These are phyloP conservation scores for Trichosanthes truncata DNA, from an alignment of 306 rosid genomes.

Conservation along the genomic window DNA sequence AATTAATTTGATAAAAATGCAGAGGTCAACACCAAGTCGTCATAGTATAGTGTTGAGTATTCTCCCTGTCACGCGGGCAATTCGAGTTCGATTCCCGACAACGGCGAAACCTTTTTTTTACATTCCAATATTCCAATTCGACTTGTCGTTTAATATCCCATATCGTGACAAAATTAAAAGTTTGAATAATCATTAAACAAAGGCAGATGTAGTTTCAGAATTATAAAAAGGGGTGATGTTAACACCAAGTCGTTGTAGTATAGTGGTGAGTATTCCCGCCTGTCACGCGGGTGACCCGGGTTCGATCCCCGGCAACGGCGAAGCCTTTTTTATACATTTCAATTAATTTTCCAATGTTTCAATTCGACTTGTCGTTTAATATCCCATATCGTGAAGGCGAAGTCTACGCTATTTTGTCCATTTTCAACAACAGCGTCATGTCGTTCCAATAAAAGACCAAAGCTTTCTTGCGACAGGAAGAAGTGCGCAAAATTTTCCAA, in stretches of 20 bases:
- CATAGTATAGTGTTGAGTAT: conserved; percentile 36
- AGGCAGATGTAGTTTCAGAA: too few species aligned
- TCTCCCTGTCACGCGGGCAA: background rate
- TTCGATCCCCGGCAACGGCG: conserved; percentile 1
- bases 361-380: background rate
- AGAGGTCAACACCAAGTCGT: conserved; percentile 4
- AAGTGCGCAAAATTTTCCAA: background rate
- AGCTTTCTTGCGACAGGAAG: background rate
- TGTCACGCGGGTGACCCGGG: background rate
- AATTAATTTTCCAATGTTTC: background rate
- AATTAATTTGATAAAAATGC: too few species aligned
- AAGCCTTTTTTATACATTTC: background rate
- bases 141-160: too few species aligned
- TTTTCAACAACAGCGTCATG: background rate
- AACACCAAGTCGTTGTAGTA: conserved; percentile 20
- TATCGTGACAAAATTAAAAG: too few species aligned
- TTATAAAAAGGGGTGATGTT: too few species aligned
- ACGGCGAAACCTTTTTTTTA: background rate
- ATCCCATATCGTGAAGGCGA: background rate
- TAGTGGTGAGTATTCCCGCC: background rate
- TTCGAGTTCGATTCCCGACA: background rate
- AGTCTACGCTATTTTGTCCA: background rate
- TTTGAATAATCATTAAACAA: too few species aligned
- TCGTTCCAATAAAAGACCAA: background rate
- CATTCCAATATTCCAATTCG: too few species aligned